phyloP scores from a whole-genome alignment of 2,329 filamentous ascomycete genomes.

The Aspergillus fructus region DNA sequence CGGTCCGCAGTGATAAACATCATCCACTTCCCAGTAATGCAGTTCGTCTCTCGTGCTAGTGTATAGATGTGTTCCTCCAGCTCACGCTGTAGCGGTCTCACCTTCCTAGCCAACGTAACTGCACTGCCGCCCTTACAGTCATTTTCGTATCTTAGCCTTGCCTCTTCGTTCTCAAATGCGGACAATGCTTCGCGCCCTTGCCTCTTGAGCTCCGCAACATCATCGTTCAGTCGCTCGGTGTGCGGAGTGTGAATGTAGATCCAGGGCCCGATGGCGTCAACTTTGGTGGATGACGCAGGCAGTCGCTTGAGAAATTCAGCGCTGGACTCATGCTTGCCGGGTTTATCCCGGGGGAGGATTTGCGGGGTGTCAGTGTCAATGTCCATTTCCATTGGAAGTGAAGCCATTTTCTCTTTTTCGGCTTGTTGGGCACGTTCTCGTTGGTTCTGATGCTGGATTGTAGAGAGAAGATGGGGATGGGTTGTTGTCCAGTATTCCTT shows the following conservation, averaged over 20 bases:
- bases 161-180: constrained; percentile 47
- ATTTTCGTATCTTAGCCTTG: constrained; percentile 52
- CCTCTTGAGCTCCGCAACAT: constrained; percentile 50
- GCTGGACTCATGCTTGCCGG: constrained; percentile 56
- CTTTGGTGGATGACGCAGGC: constrained; percentile 63
- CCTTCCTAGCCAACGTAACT: constrained; percentile 33
- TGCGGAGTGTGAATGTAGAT: constrained; percentile 70
- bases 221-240: constrained; percentile 38
- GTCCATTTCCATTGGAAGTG: constrained; percentile 6
- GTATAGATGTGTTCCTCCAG: constrained; percentile 58
- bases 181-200: constrained; percentile 57
- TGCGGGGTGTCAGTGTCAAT: background rate
- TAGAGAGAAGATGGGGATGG: constrained; percentile 32
- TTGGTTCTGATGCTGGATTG: constrained; percentile 20
- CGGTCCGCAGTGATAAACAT: constrained; percentile 22
- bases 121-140: constrained; percentile 41
- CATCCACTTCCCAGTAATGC: constrained; percentile 64
- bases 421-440: background rate
- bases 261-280: constrained; percentile 56
- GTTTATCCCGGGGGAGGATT: constrained; percentile 8
- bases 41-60: constrained; percentile 58
- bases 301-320: constrained; percentile 66
- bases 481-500: constrained; percentile 48
- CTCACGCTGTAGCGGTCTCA: constrained; percentile 43
- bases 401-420: background rate